These are phyloP conservation scores for Globisporangium canariense DNA, from an alignment of 352 stramenopile genomes.

Conservation along the genomic window DNA sequence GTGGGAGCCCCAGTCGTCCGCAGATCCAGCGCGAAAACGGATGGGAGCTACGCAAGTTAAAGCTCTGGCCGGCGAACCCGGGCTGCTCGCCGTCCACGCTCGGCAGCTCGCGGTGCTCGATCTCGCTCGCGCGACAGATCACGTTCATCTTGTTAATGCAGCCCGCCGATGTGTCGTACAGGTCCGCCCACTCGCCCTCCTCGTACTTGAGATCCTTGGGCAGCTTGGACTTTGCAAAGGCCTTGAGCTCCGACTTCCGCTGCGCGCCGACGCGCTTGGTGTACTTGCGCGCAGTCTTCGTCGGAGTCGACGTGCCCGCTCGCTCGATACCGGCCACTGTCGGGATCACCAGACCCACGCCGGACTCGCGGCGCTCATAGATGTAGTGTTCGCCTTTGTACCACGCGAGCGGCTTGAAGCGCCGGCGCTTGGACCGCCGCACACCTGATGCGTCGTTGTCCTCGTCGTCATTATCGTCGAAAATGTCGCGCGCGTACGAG, in stretches of 20 bases:
- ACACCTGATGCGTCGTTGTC: conserved; percentile 40
- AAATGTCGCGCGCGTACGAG: conserved; percentile 45
- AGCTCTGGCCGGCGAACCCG: conserved; percentile 84
- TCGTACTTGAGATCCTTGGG: conserved; percentile 51
- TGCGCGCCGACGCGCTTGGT: conserved; percentile 21
- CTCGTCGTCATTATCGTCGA: conserved; percentile 40
- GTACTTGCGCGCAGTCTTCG: conserved; percentile 37
- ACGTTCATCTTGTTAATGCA: conserved; percentile 78
- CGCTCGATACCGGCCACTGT: conserved; percentile 75
- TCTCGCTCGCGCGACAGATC: conserved; percentile 69
- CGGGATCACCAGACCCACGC: conserved; percentile 77
- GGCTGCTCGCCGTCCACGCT: conserved; percentile 39
- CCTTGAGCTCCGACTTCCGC: conserved; percentile 29
- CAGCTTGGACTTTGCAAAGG: conserved; percentile 40
- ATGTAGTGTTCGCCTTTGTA: conserved; percentile 88
- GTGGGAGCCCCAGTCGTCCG: conserved; percentile 89
- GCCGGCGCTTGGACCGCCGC: conserved; percentile 70
- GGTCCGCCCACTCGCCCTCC: conserved; percentile 64
- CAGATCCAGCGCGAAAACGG: conserved; percentile 87
- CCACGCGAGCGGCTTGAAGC: conserved; percentile 85
- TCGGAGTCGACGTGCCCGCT: conserved; percentile 51
- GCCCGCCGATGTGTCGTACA: conserved; percentile 57
- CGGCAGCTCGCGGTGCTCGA: conserved; percentile 71
- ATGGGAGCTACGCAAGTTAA: conserved; percentile 70
- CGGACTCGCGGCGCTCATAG: conserved; percentile 77